Percentiles rank a stretch among this genome's conserved stretches.
These are phyloP conservation scores for Rhodosporidiobolus odoratus DNA, from an alignment of 768 basidiomycete species.

Conservation along the genomic window DNA sequence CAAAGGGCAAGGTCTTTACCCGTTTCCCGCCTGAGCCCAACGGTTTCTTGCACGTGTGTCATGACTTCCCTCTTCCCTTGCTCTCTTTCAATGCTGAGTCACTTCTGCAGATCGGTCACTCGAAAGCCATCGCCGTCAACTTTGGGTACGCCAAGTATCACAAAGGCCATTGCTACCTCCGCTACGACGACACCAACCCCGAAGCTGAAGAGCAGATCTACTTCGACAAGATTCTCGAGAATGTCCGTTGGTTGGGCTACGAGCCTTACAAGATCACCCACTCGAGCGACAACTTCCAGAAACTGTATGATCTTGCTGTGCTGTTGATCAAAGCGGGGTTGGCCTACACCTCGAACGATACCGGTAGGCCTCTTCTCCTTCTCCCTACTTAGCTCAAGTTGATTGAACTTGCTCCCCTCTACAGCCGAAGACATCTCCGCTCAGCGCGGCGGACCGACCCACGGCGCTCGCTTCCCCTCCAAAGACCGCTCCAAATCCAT, in stretches of 20 bases:
- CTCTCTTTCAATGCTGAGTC: not conserved
- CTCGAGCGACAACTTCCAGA: constrained; percentile 91
- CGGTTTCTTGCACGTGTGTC: constrained; percentile 67
- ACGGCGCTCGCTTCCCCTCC: constrained; percentile 74
- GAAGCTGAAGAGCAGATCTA: constrained; percentile 94
- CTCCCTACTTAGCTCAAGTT: not conserved
- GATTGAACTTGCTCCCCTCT: not conserved
- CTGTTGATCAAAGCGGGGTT: constrained; percentile 83
- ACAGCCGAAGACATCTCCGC: constrained; percentile 86
- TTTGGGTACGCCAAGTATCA: constrained; percentile 97
- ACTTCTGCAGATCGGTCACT: constrained; percentile 76
- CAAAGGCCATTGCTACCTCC: constrained; percentile 84
- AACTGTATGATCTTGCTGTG: constrained; percentile 76
- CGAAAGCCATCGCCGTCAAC: constrained; percentile 95
- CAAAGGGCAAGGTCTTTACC: constrained; percentile 79
- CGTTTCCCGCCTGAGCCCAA: constrained; percentile 99
- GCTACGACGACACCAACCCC: constrained; percentile 98
- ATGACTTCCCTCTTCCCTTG: not conserved
- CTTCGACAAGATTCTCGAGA: constrained; percentile 94
- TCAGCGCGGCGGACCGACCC: constrained; percentile 75
- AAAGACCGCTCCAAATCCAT: constrained; percentile 78
- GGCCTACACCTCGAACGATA: constrained; percentile 93
- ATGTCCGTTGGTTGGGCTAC: constrained; percentile 90
- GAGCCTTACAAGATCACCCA: constrained; percentile 99
- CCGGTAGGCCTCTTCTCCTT: constrained; percentile 58